Conservation (phyloP, 169 alveolate genomes). For the Eimeria maxima region DNA sequence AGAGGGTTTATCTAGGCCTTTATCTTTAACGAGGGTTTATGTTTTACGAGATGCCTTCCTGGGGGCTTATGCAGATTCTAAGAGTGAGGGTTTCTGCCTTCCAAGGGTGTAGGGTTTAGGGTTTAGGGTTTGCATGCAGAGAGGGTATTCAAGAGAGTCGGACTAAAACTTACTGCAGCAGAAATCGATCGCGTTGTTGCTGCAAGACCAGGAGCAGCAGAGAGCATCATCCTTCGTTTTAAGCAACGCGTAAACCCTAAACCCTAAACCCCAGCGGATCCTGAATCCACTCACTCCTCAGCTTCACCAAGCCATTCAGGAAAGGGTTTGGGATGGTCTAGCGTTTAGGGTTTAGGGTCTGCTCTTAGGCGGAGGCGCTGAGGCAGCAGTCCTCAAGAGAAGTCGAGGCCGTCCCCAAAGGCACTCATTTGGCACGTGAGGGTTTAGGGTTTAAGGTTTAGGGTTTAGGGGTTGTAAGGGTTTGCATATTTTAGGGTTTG, state of each 20-base stretch:
- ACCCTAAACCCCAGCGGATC: conserved; percentile 24
- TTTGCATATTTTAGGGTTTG: background rate
- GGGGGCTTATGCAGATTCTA: background rate
- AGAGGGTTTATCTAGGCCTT: background rate
- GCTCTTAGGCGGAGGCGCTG: conserved; percentile 41
- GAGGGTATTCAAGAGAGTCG: conserved; percentile 91
- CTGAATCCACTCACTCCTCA: background rate
- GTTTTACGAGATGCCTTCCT: background rate
- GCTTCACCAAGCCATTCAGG: background rate
- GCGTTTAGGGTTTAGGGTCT: conserved; percentile 57
- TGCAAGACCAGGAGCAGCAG: conserved; percentile 91
- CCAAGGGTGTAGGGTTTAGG: conserved; percentile 42
- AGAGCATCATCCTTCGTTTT: conserved; percentile 88
- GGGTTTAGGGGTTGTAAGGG: conserved; percentile 33
- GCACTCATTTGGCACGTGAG: conserved; percentile 4
- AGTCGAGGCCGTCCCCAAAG: background rate
- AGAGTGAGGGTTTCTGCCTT: conserved; percentile 38
- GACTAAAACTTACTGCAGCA: conserved; percentile 88
- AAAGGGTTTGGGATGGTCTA: background rate
- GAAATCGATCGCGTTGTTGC: conserved; percentile 90
- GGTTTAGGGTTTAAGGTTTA: conserved; percentile 60
- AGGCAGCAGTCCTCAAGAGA: conserved; percentile 36
- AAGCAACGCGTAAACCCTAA: conserved; percentile 69
- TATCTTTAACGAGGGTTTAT: background rate
- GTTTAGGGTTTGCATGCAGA: conserved; percentile 80